phyloP scores from a whole-genome alignment of 805 yeast genomes.

The Pichia nanzhaoensis region DNA sequence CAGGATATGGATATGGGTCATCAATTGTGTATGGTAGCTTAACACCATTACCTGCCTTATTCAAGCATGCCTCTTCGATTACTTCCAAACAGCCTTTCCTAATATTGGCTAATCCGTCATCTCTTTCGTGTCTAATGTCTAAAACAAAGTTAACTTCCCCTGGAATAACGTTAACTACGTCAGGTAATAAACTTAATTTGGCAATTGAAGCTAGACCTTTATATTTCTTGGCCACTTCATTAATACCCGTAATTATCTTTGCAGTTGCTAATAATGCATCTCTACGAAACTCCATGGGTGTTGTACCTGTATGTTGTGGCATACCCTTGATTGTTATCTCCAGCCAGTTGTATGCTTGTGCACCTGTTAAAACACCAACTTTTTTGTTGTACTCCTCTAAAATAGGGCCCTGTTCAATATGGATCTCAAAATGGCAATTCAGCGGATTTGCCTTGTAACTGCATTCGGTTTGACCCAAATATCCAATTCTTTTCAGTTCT shows the following conservation, averaged over 20 bases:
- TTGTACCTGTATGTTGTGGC: conserved; percentile 71
- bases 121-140: conserved; percentile 53
- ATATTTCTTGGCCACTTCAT: conserved; percentile 45
- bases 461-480: conserved; percentile 46
- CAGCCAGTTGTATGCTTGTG: conserved; percentile 61
- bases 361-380: conserved; percentile 62
- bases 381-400: conserved; percentile 48
- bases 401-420: conserved; percentile 73
- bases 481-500: conserved; percentile 57
- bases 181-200: conserved; percentile 48
- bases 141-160: conserved; percentile 50
- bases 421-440: conserved; percentile 66
- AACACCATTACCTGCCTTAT: conserved; percentile 31
- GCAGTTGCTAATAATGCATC: conserved; percentile 59
- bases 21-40: conserved; percentile 39
- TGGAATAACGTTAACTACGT: conserved; percentile 62
- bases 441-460: conserved; percentile 45
- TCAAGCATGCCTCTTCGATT: conserved; percentile 17
- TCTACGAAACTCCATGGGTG: conserved; percentile 53
- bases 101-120: conserved; percentile 34
- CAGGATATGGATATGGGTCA: conserved; percentile 34
- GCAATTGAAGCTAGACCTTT: conserved; percentile 57
- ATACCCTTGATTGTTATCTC: conserved; percentile 51
- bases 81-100: conserved; percentile 33
- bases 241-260: conserved; percentile 47